Percentiles rank a stretch among this genome's conserved stretches.
Conservation (phyloP, 1,284 basidiomycete species). For the Ceratobasidium sp. region DNA sequence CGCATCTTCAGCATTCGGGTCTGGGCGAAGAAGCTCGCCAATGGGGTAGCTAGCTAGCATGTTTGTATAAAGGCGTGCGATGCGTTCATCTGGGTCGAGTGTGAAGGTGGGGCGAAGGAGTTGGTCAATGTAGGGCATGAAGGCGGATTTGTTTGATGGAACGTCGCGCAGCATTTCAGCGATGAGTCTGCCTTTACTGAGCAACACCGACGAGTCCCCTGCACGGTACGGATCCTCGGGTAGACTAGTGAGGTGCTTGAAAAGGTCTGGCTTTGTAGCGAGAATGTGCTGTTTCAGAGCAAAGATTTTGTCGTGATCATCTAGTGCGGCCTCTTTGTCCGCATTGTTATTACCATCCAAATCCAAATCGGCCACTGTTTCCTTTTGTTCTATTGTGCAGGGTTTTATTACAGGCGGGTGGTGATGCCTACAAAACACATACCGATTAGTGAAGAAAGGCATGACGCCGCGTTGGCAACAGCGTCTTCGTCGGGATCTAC, state of each 20-base stretch:
- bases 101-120: slow-evolving; percentile 12
- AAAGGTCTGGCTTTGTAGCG: slow-evolving; percentile 21
- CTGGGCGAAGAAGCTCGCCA: slow-evolving; percentile 15
- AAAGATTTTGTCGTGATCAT: neutral
- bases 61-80: neutral
- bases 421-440: neutral
- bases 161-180: slow-evolving; percentile 11
- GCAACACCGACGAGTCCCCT: neutral
- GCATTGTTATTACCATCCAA: neutral
- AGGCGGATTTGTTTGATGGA: slow-evolving; percentile 1
- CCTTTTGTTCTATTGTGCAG: neutral
- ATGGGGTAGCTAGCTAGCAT: neutral
- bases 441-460: slow-evolving; percentile 23
- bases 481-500: neutral
- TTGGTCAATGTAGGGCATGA: slow-evolving; percentile 9
- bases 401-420: neutral
- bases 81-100: neutral
- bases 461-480: neutral
- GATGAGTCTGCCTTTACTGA: neutral
- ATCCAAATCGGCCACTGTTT: neutral
- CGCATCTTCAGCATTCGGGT: slow-evolving; percentile 3
- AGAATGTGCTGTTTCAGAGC: slow-evolving; percentile 22
- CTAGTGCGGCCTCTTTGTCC: neutral
- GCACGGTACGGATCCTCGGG: neutral
- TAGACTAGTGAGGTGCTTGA: slow-evolving; percentile 4